Percentiles rank a stretch among this genome's conserved stretches.
These are phyloP conservation scores for Castanospermum australe DNA, from an alignment of 306 rosid genomes.

Conservation along the genomic window DNA sequence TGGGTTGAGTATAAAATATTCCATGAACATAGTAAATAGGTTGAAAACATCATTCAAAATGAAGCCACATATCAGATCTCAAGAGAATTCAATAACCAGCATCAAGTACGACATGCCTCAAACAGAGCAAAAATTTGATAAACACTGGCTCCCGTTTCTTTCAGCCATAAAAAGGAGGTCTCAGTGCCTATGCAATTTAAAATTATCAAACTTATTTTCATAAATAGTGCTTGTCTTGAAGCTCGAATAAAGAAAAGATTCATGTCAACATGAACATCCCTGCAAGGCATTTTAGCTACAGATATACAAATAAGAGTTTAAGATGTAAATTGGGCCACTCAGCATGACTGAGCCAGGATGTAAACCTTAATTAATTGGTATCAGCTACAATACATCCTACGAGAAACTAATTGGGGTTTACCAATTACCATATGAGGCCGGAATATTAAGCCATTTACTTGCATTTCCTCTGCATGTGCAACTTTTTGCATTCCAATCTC, in stretches of 20 bases:
- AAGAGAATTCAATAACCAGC: neutral
- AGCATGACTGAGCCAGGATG: neutral
- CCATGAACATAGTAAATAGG: neutral
- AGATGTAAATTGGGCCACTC: neutral
- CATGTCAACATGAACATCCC: neutral
- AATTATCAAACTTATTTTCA: neutral
- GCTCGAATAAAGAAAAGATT: neutral
- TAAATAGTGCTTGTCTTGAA: neutral
- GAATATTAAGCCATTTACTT: neutral
- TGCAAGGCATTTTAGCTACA: neutral
- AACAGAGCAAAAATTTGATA: neutral
- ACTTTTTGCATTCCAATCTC: neutral
- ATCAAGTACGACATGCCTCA: neutral
- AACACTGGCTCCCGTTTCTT: neutral
- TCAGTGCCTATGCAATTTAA: neutral
- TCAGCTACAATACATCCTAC: neutral
- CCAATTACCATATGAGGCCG: neutral
- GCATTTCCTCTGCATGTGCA: neutral
- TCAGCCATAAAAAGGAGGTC: neutral
- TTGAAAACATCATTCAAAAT: neutral
- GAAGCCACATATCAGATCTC: constrained; percentile 7
- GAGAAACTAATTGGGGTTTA: neutral
- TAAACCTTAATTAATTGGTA: neutral
- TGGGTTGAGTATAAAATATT: neutral
- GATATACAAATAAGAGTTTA: neutral